Conservation (phyloP, 441 rosid genomes). For the Lepidium campestre region DNA sequence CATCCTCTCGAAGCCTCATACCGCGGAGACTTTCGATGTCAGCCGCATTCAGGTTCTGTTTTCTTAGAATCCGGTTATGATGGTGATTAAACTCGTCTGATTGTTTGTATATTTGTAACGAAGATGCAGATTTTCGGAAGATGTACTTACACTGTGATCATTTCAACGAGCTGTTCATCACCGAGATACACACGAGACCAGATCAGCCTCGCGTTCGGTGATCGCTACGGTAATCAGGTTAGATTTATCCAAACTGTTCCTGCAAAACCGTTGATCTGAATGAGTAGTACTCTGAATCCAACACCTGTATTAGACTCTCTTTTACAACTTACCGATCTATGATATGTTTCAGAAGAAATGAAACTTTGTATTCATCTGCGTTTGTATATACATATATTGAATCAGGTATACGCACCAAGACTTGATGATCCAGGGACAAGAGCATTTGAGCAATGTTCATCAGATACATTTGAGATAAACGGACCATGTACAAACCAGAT, state of each 20-base stretch:
- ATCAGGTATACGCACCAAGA: constrained; percentile 58
- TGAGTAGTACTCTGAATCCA: too few species aligned
- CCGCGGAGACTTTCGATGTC: too few species aligned
- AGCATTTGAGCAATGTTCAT: constrained; percentile 56
- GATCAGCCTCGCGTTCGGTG: too few species aligned
- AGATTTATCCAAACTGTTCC: too few species aligned
- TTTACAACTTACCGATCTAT: background rate
- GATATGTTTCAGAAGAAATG: background rate
- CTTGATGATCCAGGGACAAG: constrained; percentile 44
- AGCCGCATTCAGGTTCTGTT: background rate
- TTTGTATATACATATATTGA: background rate
- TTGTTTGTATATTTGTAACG: background rate
- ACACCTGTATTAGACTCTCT: too few species aligned
- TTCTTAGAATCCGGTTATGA: background rate
- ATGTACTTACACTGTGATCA: too few species aligned
- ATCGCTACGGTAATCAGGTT: too few species aligned
- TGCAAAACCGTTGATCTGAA: too few species aligned
- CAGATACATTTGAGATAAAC: constrained; percentile 48
- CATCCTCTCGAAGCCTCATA: too few species aligned
- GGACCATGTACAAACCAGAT: constrained; percentile 56
- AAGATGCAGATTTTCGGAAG: too few species aligned
- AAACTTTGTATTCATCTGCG: background rate
- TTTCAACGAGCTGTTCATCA: too few species aligned
- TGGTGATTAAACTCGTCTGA: background rate
- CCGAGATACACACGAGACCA: too few species aligned